A percentile compares a stretch with the other conserved stretches of the same genome.
These are phyloP conservation scores for Pichia sp. DNA, from an alignment of 1,139 yeast species.

Conservation along the genomic window DNA sequence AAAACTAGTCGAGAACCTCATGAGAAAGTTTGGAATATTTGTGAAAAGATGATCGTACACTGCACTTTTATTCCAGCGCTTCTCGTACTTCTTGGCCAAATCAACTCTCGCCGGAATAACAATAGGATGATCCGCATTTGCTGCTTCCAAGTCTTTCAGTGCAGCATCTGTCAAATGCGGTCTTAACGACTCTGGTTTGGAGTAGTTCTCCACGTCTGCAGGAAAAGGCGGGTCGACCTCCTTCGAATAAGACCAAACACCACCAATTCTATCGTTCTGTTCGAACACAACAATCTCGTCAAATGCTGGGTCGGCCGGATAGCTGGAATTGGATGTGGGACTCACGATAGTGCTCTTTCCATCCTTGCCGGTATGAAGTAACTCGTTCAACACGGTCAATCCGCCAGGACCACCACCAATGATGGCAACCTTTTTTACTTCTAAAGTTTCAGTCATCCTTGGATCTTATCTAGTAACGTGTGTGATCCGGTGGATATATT, in stretches of 20 bases:
- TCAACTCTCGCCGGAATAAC: conserved; percentile 1
- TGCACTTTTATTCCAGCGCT: conserved; percentile 36
- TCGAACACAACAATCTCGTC: conserved; percentile 36
- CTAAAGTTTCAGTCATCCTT: not conserved
- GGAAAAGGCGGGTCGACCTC: conserved; percentile 20
- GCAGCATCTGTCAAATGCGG: conserved; percentile 11
- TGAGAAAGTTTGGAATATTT: conserved; percentile 43
- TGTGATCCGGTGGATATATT: too few species aligned
- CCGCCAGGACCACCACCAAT: conserved; percentile 43
- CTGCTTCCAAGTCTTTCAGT: conserved; percentile 6
- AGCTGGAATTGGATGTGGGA: conserved; percentile 5
- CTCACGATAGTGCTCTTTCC: conserved; percentile 30
- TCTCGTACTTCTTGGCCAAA: conserved; percentile 1
- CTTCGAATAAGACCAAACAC: conserved; percentile 34
- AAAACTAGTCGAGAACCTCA: conserved; percentile 38
- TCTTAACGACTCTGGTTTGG: conserved; percentile 18
- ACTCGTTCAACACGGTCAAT: conserved; percentile 33
- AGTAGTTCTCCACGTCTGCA: conserved; percentile 12
- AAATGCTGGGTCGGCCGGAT: conserved; percentile 26
- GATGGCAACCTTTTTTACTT: conserved; percentile 31
- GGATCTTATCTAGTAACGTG: not conserved
- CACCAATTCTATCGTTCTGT: conserved; percentile 35
- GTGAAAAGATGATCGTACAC: conserved; percentile 43
- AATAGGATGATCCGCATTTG: conserved; percentile 7
- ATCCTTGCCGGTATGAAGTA: conserved; percentile 32